These are phyloP conservation scores for Aphanomyces astaci DNA, from an alignment of 352 stramenopile species.

Conservation along the genomic window DNA sequence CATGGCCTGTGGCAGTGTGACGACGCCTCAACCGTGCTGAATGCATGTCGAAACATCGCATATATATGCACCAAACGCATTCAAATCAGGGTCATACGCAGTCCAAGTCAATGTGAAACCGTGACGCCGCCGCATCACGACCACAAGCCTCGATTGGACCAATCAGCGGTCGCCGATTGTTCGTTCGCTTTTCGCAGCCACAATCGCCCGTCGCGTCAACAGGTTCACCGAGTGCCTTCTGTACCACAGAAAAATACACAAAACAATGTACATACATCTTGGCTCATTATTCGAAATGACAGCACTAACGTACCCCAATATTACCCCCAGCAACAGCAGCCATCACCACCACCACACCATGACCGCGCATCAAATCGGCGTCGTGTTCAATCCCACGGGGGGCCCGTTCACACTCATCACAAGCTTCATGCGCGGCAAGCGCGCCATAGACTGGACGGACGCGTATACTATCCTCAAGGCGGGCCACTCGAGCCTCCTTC, in stretches of 20 bases:
- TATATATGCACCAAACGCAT: too few relatives aligned
- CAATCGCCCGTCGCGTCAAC: too few relatives aligned
- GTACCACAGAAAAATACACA: too few relatives aligned
- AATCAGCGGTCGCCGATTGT: background rate
- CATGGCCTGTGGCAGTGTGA: background rate
- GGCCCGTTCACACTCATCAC: background rate
- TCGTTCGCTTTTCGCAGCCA: background rate
- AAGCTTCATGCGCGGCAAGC: constrained; percentile 1
- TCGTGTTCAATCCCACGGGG: background rate
- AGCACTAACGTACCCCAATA: too few relatives aligned
- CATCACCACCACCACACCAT: background rate
- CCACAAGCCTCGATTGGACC: too few relatives aligned
- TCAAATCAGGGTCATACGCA: background rate
- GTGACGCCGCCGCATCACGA: background rate
- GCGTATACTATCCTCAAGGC: background rate
- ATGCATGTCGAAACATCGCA: too few relatives aligned
- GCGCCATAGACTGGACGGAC: background rate
- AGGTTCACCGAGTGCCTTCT: too few relatives aligned
- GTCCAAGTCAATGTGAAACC: background rate
- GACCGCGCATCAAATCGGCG: background rate
- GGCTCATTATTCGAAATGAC: too few relatives aligned
- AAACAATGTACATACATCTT: too few relatives aligned
- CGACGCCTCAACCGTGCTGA: background rate
- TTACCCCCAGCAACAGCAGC: too few relatives aligned
- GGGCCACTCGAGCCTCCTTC: background rate